phyloP scores from a whole-genome alignment of 495 filamentous ascomycete species.

The Melanomma pulvis-pyrius region DNA sequence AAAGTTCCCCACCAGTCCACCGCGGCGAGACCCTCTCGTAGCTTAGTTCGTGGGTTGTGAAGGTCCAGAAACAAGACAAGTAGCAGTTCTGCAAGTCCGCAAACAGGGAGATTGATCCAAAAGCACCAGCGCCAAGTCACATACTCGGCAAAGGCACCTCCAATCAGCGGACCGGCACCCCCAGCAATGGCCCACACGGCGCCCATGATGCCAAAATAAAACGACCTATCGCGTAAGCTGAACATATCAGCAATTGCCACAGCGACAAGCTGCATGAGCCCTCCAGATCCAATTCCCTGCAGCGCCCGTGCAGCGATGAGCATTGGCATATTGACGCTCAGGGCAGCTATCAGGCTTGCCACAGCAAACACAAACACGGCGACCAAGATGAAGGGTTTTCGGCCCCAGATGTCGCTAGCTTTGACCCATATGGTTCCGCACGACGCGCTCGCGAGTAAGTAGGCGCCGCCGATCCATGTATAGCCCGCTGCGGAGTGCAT shows the following conservation, averaged over 20 bases:
- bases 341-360: slow-evolving; percentile 52
- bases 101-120: slow-evolving; percentile 71
- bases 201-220: too few relatives aligned
- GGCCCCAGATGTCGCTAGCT: slow-evolving; percentile 62
- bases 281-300: too few relatives aligned
- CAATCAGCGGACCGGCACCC: slow-evolving; percentile 65
- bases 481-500: slow-evolving; percentile 62
- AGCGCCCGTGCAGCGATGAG: slow-evolving; percentile 55
- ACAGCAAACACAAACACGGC: slow-evolving; percentile 47
- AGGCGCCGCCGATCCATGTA: slow-evolving; percentile 68
- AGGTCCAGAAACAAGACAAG: slow-evolving; percentile 63
- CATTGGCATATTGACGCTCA: slow-evolving; percentile 53
- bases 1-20: slow-evolving; percentile 68
- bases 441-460: slow-evolving; percentile 58
- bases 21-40: slow-evolving; percentile 4
- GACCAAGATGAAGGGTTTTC: slow-evolving; percentile 54
- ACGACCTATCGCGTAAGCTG: too few relatives aligned
- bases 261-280: too few relatives aligned
- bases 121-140: slow-evolving; percentile 70
- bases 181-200: slow-evolving; percentile 48
- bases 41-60: slow-evolving; percentile 53
- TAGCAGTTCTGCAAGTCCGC: slow-evolving; percentile 56
- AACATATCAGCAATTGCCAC: too few relatives aligned
- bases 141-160: slow-evolving; percentile 64
- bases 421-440: slow-evolving; percentile 58